Evolutionary conservation across 2,329 filamentous ascomycete species (phyloP), one percentile per base, ranked within the genome.

Genomic region (Clarireedia monteithiana): DNA sequence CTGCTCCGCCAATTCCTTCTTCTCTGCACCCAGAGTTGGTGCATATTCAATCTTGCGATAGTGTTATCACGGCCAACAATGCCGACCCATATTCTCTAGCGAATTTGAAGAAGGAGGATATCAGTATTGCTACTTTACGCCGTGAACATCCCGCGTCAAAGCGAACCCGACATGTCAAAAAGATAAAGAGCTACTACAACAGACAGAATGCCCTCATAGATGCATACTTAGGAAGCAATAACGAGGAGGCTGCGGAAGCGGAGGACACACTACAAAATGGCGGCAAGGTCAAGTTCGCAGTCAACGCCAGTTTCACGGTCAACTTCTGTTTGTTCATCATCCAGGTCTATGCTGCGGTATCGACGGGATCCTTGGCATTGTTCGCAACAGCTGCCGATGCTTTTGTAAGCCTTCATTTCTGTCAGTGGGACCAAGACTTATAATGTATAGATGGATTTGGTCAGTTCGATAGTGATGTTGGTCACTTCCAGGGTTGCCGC

Each of bases 311-410:
- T 39, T 89, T 96, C 64, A 81, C 74, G 1, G 92, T 91, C 58
- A 97, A 97, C 66, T 71, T 96, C 56, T 60, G 88, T 27, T 79
- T 99, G 5, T 84, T 91, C 0, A 78, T 78, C 4, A 77, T 99
- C 17, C 94, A 99, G 72, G 75, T 96, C 39, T 99, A 95, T 69
- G 94, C 86, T 45, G 94, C 94, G 59, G 81, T 89, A 47, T 83
- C 88, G 0, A 96, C 91, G 0, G 84, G 87, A 48, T 96, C 91
- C n/a, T 80, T 97, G 38, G 96, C 92, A 5, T 83, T 99, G 48
- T 96, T 97, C 75, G 96, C 94, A 15, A 99, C 92, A 60, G 95
- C 95, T 88, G 92, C 91, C 15, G 94, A 99, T 72, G 85, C 91
- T 51, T 79, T 97, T 62, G 52, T 55, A 44, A 50, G 52, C 34